These are phyloP conservation scores for Aspergillus terreus DNA, from an alignment of 2,329 filamentous ascomycete species.

Conservation along the genomic window DNA sequence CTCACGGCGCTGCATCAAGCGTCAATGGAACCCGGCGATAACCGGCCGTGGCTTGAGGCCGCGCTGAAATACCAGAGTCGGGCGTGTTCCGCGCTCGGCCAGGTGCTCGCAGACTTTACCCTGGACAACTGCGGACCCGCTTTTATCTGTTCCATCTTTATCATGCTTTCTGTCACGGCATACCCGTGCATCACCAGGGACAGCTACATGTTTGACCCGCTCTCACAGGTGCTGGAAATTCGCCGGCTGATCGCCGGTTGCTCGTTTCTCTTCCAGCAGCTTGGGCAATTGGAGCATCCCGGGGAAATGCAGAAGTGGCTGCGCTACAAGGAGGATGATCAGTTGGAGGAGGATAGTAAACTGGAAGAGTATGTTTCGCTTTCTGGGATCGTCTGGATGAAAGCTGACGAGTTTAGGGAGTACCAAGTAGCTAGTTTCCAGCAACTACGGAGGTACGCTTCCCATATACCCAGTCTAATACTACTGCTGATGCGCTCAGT, in stretches of 20 bases:
- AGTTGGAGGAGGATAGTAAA: slow-evolving; percentile 8
- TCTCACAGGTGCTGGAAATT: slow-evolving; percentile 25
- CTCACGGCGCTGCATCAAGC: slow-evolving; percentile 44
- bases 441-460: slow-evolving; percentile 13
- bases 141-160: slow-evolving; percentile 39
- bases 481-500: slow-evolving; percentile 15
- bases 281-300: slow-evolving; percentile 18
- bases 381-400: neutral
- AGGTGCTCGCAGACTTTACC: slow-evolving; percentile 35
- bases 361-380: slow-evolving; percentile 2
- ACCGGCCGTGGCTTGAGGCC: slow-evolving; percentile 30
- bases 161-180: slow-evolving; percentile 35
- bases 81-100: slow-evolving; percentile 31
- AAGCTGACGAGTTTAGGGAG: neutral
- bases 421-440: neutral
- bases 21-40: slow-evolving; percentile 31
- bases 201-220: slow-evolving; percentile 20
- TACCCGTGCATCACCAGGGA: slow-evolving; percentile 27
- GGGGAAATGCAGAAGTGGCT: slow-evolving; percentile 26
- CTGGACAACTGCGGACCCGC: slow-evolving; percentile 41
- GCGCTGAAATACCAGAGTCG: slow-evolving; percentile 36
- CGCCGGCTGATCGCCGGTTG: slow-evolving; percentile 28
- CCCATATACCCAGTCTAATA: neutral
- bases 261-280: slow-evolving; percentile 26
- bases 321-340: slow-evolving; percentile 12